A percentile compares a stretch with the other conserved stretches of the same genome.
Conservation (phyloP, 169 alveolate genomes). For the Plasmodium relictum region DNA sequence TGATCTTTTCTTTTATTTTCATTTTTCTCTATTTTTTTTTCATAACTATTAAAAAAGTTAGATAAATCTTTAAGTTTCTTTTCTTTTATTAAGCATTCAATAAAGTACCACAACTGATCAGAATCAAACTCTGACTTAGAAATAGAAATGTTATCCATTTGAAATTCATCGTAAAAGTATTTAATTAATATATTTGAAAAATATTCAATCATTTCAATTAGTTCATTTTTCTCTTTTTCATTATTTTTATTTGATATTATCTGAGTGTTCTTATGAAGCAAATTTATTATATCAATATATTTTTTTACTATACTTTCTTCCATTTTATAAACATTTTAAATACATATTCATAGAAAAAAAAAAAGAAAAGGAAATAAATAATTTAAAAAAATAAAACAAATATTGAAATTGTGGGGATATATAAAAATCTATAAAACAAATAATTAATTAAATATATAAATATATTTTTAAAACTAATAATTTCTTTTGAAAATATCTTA, state of each 20-base stretch:
- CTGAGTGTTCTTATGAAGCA: slow-evolving; percentile 1
- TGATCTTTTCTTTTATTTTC: neutral
- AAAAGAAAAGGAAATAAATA: neutral
- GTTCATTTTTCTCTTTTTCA: slow-evolving; percentile 13
- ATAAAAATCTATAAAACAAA: too few relatives aligned
- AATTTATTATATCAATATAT: slow-evolving; percentile 36
- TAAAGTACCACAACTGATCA: slow-evolving; percentile 62
- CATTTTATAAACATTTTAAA: slow-evolving; percentile 2
- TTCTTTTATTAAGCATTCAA: slow-evolving; percentile 59
- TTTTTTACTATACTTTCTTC: slow-evolving; percentile 22
- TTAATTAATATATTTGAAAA: slow-evolving; percentile 31
- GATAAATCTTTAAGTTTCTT: slow-evolving; percentile 11
- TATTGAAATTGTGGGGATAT: too few relatives aligned
- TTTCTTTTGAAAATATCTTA: too few relatives aligned
- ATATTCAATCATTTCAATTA: slow-evolving; percentile 64
- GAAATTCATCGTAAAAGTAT: slow-evolving; percentile 37
- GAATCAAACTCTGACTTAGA: slow-evolving; percentile 24
- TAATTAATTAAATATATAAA: neutral
- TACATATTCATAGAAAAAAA: neutral
- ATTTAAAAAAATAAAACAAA: neutral
- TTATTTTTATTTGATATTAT: neutral
- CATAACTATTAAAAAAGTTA: slow-evolving; percentile 36
- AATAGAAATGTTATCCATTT: slow-evolving; percentile 16
- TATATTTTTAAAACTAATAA: neutral
- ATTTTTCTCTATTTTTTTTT: slow-evolving; percentile 6